Conservation (phyloP, 768 basidiomycete genomes). For the Russula olivacea region DNA sequence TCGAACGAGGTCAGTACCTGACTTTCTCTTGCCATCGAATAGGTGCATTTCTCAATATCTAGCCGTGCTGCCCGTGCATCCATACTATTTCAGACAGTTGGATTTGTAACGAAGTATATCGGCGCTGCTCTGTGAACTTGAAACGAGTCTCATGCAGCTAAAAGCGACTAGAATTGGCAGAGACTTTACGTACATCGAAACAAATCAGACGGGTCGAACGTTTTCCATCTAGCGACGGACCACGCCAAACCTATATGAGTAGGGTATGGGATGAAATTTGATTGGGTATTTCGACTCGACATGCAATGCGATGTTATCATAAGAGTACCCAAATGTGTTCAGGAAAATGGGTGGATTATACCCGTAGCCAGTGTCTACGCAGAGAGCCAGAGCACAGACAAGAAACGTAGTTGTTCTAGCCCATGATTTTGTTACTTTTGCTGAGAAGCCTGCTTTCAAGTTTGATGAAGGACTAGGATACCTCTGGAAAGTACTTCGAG, state of each 20-base stretch:
- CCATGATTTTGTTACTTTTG: neutral
- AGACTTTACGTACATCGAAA: neutral
- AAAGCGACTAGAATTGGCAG: too few relatives aligned
- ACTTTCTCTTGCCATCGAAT: neutral
- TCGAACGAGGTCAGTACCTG: neutral
- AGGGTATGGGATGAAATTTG: neutral
- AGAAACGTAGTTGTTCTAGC: neutral
- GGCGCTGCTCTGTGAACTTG: too few relatives aligned
- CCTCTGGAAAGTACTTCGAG: slow-evolving; percentile 12
- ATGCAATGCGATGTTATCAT: neutral
- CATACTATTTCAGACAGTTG: too few relatives aligned
- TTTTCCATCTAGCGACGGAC: neutral
- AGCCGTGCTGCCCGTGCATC: too few relatives aligned
- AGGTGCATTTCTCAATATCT: too few relatives aligned
- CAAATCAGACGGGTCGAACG: neutral
- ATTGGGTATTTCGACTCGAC: neutral
- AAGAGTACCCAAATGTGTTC: neutral
- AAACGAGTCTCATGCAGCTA: too few relatives aligned
- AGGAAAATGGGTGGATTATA: neutral
- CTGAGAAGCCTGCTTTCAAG: neutral
- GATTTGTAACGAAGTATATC: too few relatives aligned
- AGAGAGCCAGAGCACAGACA: neutral
- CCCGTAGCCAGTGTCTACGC: neutral
- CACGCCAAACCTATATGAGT: neutral
- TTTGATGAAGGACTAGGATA: neutral